Evolutionary conservation across 208 protist genomes (phyloP), one percentile per base, ranked within the genome.

Genomic region (Acanthamoeba royreba): DNA sequence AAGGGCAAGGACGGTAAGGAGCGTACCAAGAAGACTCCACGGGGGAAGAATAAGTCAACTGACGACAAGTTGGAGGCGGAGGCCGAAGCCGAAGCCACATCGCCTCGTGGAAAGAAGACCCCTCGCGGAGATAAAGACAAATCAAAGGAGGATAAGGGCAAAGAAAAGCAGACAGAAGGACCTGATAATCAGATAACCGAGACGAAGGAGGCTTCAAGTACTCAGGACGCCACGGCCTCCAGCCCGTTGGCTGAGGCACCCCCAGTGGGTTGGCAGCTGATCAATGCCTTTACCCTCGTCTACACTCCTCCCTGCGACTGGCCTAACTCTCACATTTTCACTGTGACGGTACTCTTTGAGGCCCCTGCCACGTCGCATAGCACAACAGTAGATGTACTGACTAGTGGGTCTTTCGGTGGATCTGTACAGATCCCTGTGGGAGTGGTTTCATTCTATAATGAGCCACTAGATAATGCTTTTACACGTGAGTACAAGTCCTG

Each of bases 381-480:
- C n/a, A n/a, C n/a, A n/a, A n/a, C n/a, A n/a, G n/a, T n/a, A n/a
- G n/a, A n/a, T n/a, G n/a, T n/a, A n/a, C n/a, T n/a, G n/a, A n/a
- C n/a, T n/a, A n/a, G n/a, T n/a, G n/a, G n/a, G n/a, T n/a, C n/a
- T n/a, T n/a, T 22, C 0, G 11, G 17, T 13, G n/a, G n/a, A n/a
- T n/a, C n/a, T n/a, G n/a, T n/a, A 7, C 28, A 91, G 85, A 72
- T 91, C n/a, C 85, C 85, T 11, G 40, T 40, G 15, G 47, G 52
- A 1, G 53, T 46, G 22, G 35, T 91, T 8, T 91, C 85, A 28
- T 91, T 91, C 58, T 91, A 72, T 40, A 91, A 91, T 45, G 85
- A 91, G 52, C 85, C 85, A 1, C 63, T 93, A 19, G 88, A 74
- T 25, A 33, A 89, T 19, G 43, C 28, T 9, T 93, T 83, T 45